Conservation (phyloP, 176 grass and related monocot genomes). For the Carex myosuroides region DNA sequence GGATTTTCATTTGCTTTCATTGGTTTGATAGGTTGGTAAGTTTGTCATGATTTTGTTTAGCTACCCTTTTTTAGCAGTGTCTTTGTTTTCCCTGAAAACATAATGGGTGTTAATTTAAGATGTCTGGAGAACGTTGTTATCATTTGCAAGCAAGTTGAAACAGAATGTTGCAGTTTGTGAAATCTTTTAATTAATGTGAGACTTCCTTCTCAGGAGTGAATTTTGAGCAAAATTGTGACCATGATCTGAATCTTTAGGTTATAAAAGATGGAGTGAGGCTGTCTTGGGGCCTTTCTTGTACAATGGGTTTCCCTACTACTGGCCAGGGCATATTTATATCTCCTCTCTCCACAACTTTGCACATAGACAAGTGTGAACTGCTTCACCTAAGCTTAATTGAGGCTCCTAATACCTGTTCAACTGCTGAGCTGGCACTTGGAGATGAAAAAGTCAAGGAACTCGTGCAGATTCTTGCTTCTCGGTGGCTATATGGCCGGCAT, state of each 20-base stretch:
- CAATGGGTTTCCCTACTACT: constrained; percentile 43
- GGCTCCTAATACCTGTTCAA: constrained; percentile 37
- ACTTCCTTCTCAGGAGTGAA: neutral
- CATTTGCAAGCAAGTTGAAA: neutral
- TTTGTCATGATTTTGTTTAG: neutral
- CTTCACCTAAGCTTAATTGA: constrained; percentile 55
- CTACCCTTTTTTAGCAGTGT: neutral
- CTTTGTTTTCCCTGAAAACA: neutral
- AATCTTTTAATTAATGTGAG: constrained; percentile 4
- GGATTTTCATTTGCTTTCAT: neutral
- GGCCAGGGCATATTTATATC: constrained; percentile 51
- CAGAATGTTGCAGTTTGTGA: neutral
- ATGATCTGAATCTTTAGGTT: constrained; percentile 39
- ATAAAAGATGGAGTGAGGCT: constrained; percentile 68
- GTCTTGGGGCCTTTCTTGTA: constrained; percentile 80
- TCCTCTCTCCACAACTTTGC: constrained; percentile 37
- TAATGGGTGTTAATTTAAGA: neutral
- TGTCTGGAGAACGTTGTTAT: neutral
- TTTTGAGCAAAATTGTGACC: constrained; percentile 3
- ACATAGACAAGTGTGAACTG: constrained; percentile 44
- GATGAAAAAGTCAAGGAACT: constrained; percentile 67
- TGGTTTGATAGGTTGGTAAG: neutral
- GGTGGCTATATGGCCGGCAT: constrained; percentile 62
- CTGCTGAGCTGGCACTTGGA: constrained; percentile 46
- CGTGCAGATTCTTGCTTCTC: constrained; percentile 47